A percentile compares a stretch with the other conserved stretches of the same genome.
Conservation (phyloP, 768 basidiomycete species). For the Mycena haematopus region DNA sequence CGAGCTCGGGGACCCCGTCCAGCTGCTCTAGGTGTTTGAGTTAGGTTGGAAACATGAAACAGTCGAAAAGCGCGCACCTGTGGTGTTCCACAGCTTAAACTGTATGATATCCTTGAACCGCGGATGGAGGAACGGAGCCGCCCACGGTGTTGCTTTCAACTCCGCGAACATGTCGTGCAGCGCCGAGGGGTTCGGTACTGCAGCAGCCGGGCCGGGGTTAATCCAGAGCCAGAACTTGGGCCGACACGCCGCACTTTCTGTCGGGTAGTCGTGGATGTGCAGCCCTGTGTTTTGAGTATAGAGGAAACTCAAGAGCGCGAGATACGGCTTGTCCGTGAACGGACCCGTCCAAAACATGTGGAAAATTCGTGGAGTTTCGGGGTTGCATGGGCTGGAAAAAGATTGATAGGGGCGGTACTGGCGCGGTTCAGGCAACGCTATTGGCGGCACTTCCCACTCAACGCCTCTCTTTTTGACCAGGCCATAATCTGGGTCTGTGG, state of each 20-base stretch:
- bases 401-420: conserved; percentile 64
- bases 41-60: no score
- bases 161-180: conserved; percentile 81
- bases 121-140: conserved; percentile 91
- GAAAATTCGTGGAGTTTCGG: conserved; percentile 86
- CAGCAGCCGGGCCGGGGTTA: conserved; percentile 95
- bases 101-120: conserved; percentile 91
- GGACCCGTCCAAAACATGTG: conserved; percentile 99
- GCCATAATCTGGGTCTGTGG: conserved; percentile 57
- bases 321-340: conserved; percentile 98
- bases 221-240: conserved; percentile 99
- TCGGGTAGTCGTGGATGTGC: conserved; percentile 59
- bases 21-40: conserved; percentile 65
- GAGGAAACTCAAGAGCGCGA: conserved; percentile 91
- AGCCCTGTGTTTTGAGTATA: conserved; percentile 95
- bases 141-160: conserved; percentile 89
- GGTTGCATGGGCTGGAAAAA: conserved; percentile 73
- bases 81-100: conserved; percentile 99
- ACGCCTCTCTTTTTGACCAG: conserved; percentile 63
- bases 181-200: conserved; percentile 85
- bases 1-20: conserved; percentile 88
- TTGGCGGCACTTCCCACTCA: conserved; percentile 65
- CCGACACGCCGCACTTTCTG: conserved; percentile 67
- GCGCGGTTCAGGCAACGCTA: conserved; percentile 55
- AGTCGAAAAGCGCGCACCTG: conserved; percentile 34